Conservation (phyloP, 202 grass and related monocot species). For the Digitaria exilis region DNA sequence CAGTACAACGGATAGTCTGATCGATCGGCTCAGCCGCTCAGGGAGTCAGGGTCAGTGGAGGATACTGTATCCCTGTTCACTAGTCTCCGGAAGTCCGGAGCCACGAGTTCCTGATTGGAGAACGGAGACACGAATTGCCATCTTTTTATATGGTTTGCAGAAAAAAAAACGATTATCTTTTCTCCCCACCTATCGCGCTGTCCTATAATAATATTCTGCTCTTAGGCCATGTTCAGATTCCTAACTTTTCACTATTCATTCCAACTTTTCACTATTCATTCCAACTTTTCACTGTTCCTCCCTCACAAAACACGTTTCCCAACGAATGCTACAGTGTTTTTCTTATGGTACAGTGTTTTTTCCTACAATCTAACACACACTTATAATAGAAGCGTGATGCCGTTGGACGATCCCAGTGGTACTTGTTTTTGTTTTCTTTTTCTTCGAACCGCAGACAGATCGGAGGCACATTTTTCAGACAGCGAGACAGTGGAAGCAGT, state of each 20-base stretch:
- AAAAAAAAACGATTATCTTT: neutral
- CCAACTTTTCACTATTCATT: too few species aligned
- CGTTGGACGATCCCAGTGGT: neutral
- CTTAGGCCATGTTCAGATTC: too few species aligned
- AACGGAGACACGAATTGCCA: neutral
- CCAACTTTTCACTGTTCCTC: too few species aligned
- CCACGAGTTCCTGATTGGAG: slow-evolving; percentile 1
- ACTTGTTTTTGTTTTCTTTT: slow-evolving; percentile 4
- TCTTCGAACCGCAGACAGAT: too few species aligned
- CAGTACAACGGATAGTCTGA: neutral
- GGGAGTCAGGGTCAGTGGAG: neutral
- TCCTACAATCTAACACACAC: too few species aligned
- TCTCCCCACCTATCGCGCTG: neutral
- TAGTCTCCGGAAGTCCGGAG: neutral
- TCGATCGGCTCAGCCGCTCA: too few species aligned
- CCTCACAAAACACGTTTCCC: too few species aligned
- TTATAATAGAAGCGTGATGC: neutral
- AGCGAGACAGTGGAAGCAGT: neutral
- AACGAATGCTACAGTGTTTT: too few species aligned
- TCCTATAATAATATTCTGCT: neutral
- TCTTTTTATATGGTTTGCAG: neutral
- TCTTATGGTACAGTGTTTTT: neutral
- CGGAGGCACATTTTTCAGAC: neutral
- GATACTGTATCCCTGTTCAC: neutral
- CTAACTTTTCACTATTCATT: too few species aligned